These are phyloP conservation scores for Pleurostoma richardsiae DNA, from an alignment of 2,329 filamentous ascomycete species.

Conservation along the genomic window DNA sequence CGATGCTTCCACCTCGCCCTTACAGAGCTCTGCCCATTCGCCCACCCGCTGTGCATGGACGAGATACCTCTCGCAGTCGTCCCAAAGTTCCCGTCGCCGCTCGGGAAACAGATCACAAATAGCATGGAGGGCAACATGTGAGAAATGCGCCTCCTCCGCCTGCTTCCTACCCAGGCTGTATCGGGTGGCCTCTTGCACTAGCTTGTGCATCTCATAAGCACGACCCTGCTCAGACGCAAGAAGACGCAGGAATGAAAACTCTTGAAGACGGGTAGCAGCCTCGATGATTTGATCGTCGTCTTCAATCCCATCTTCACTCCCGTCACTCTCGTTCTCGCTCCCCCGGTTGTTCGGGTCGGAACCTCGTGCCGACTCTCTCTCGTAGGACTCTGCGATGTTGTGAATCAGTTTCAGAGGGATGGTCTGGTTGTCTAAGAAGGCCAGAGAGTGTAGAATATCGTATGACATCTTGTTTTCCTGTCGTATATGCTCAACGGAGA, in stretches of 20 bases:
- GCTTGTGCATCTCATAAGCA: slow-evolving; percentile 23
- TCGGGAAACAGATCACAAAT: slow-evolving; percentile 15
- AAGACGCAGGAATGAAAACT: slow-evolving; percentile 25
- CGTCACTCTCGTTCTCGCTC: neutral
- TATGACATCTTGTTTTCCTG: slow-evolving; percentile 19
- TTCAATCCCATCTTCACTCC: neutral
- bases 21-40: slow-evolving; percentile 15
- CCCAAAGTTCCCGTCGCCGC: slow-evolving; percentile 10
- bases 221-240: neutral
- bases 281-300: too few species aligned
- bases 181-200: slow-evolving; percentile 20
- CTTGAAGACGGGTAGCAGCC: slow-evolving; percentile 18
- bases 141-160: slow-evolving; percentile 13
- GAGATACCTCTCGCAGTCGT: slow-evolving; percentile 18
- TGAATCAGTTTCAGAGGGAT: slow-evolving; percentile 15
- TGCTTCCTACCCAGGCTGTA: slow-evolving; percentile 9
- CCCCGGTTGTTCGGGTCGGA: neutral
- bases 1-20: slow-evolving; percentile 6
- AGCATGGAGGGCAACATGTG: slow-evolving; percentile 13
- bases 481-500: slow-evolving; percentile 24
- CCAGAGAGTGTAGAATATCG: slow-evolving; percentile 20
- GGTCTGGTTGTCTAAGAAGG: slow-evolving; percentile 24
- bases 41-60: slow-evolving; percentile 18
- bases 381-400: neutral
- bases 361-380: slow-evolving; percentile 16